Evolutionary conservation across 2,329 filamentous ascomycete genomes (phyloP).

Genomic region (Teratosphaeriaceae sp.): DNA sequence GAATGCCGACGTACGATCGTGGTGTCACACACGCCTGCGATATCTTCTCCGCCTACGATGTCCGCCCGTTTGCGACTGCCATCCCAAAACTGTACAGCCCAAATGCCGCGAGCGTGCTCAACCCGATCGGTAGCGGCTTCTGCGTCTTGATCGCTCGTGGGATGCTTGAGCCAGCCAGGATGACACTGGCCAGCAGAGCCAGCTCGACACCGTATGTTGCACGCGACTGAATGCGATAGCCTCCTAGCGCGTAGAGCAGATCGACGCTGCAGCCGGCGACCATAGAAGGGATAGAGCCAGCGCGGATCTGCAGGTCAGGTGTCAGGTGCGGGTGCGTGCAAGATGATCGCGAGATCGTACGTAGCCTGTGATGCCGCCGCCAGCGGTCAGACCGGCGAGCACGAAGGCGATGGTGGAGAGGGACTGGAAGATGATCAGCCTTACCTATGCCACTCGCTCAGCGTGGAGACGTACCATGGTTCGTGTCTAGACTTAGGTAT

Average conservation of each 20-base stretch:
- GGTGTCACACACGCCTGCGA: not conserved
- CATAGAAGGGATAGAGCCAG: conserved; percentile 79
- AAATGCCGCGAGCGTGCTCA: conserved; percentile 73
- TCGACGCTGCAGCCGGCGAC: conserved; percentile 81
- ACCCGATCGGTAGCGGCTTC: conserved; percentile 76
- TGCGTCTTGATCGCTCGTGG: conserved; percentile 75
- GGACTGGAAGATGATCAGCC: conserved; percentile 1
- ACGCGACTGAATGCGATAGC: conserved; percentile 67
- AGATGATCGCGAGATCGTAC: not conserved
- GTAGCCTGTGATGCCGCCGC: conserved; percentile 84
- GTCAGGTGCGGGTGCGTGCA: not conserved
- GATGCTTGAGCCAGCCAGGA: conserved; percentile 77
- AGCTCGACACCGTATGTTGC: conserved; percentile 81
- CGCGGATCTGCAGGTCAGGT: conserved; percentile 46
- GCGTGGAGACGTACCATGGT: not conserved
- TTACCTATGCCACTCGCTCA: too few species aligned
- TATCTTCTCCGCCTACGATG: not conserved
- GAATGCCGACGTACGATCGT: not conserved
- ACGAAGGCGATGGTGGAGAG: conserved; percentile 57
- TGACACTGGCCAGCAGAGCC: conserved; percentile 77
- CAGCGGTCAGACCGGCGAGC: conserved; percentile 74
- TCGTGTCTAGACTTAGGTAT: not conserved
- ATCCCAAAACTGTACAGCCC: conserved; percentile 74
- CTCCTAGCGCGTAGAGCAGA: conserved; percentile 68
- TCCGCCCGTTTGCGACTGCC: conserved; percentile 43